Evolutionary conservation across 2,329 filamentous ascomycete genomes (phyloP), one percentile per base, ranked within the genome.

Genomic region (Apiospora rasikravindrae): DNA sequence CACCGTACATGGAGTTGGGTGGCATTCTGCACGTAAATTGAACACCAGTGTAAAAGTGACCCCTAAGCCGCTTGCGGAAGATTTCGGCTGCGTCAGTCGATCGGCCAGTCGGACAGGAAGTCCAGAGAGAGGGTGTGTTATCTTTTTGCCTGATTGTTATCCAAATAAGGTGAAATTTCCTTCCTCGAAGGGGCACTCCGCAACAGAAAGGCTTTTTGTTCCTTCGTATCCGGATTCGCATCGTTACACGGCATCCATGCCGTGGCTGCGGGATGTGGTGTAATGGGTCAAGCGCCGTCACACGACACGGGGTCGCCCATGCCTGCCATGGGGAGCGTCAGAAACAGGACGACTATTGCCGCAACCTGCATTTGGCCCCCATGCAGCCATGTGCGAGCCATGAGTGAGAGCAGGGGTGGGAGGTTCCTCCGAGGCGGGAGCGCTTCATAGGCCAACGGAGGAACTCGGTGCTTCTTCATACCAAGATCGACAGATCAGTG

Each of bases 331-430:
- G 51, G 51, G 53, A 61, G 16, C 29, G 53, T 61, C 53, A 61
- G 53, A 24, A n/a, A 22, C 6, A 3, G 45, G 45, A 49, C 45
- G 45, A 49, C 8, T 37, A 61, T 37, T 22, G 45, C 45, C 45
- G 45, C 53, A 64, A 64, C 57, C 57, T 40, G 57, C 57, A 64
- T 64, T 40, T n/a, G 57, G 57, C 57, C 57, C 57, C 57, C 57
- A 64, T 64, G 57, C 57, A 64, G 57, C 57, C 57, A 64, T 64
- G 57, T 64, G 57, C 33, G 6, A 49, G 8, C 45, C 45, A 49
- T 49, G 33, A 64, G 19, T 4, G 33, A n/a, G 57, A 6, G 16
- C 29, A 37, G 33, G 29, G 53, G 22, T 37, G 29, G 29, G 22
- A 19, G 45, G 53, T 61, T 61, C 16, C 53, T 37, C 53, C 53